A percentile compares a stretch with the other conserved stretches of the same genome.
These are phyloP conservation scores for Pseudoperonospora humuli DNA, from an alignment of 352 stramenopile genomes.

Conservation along the genomic window DNA sequence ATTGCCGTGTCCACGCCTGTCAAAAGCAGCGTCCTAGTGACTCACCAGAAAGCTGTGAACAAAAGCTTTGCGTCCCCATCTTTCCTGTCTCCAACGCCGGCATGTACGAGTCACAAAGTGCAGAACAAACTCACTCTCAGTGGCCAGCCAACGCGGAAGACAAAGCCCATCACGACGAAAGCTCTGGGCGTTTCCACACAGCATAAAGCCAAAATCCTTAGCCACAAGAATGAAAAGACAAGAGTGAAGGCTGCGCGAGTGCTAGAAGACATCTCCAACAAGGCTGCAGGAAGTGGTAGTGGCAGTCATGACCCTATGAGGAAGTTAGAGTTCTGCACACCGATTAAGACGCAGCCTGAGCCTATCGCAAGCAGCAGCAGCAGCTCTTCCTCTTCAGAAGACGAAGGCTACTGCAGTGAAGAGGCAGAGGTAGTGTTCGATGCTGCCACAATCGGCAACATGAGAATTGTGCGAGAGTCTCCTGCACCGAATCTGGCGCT, in stretches of 20 bases:
- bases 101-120: conserved; percentile 7
- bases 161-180: conserved; percentile 16
- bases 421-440: conserved; percentile 62
- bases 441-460: conserved; percentile 45
- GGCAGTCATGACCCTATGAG: conserved; percentile 21
- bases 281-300: conserved; percentile 1
- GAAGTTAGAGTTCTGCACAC: conserved; percentile 46
- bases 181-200: too few relatives aligned
- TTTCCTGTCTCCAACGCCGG: conserved; percentile 37
- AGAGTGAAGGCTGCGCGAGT: conserved; percentile 11
- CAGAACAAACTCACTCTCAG: conserved; percentile 32
- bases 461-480: too few relatives aligned
- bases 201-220: conserved; percentile 12
- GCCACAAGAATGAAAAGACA: conserved; percentile 3
- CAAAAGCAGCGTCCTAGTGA: neutral
- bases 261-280: conserved; percentile 41
- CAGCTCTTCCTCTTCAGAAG: conserved; percentile 10
- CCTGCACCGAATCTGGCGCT: too few relatives aligned
- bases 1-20: conserved; percentile 6
- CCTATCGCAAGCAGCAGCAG: conserved; percentile 8
- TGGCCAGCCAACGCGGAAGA: conserved; percentile 26
- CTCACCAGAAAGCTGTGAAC: neutral
- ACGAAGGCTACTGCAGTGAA: conserved; percentile 35
- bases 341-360: conserved; percentile 21
- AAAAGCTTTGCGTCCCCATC: conserved; percentile 23